Evolutionary conservation across 2,329 filamentous ascomycete species (phyloP), one percentile per base, ranked within the genome.

Genomic region (Neofusicoccum sp.): DNA sequence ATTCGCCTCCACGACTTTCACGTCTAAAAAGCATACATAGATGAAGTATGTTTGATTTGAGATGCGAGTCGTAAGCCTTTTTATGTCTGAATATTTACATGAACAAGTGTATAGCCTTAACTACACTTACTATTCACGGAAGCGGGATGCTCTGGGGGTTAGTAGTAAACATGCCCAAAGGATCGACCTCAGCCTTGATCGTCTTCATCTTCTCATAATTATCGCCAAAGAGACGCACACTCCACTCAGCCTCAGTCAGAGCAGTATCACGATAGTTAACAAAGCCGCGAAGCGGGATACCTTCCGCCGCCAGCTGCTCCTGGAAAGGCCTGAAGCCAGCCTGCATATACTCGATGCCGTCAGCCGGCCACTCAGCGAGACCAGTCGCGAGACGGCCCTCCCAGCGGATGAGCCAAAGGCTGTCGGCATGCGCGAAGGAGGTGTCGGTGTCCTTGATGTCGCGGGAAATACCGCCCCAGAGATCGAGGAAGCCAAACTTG

Each of bases 361-460:
- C 66, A 9, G 61, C 65, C 3, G 67, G 67, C 67, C 67, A 69
- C 34, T 36, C 60, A 28, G 39, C 56, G 29, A 50, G 44, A 22
- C n/a, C 16, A 3, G 6, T 43, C 28, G 52, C 66, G 9, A 22
- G 22, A 22, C 66, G 62, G 31, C 66, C 68, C 22, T 70, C 67
- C 29, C 67, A 66, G n/a, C 68, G 68, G n/a, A 70, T 61, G 11
- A 70, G 62, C 68, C 68, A 70, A 6, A 69, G 67, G 56, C 52
- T 67, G 61, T 61, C 65, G 31, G 65, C 66, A 33, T 70, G 66
- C 6, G 61, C 64, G 43, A 65, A 64, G 29, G 62, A 52, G 28
- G 67, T 63, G 12, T 69, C 66, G 1, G 56, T 64, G 45, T 70
- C 68, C 3, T 62, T 59, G 14, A 67, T 43, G 14, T 68, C 44